Conservation (phyloP, 176 grass and related monocot genomes). For the barley (Hordeum vulgare) region DNA sequence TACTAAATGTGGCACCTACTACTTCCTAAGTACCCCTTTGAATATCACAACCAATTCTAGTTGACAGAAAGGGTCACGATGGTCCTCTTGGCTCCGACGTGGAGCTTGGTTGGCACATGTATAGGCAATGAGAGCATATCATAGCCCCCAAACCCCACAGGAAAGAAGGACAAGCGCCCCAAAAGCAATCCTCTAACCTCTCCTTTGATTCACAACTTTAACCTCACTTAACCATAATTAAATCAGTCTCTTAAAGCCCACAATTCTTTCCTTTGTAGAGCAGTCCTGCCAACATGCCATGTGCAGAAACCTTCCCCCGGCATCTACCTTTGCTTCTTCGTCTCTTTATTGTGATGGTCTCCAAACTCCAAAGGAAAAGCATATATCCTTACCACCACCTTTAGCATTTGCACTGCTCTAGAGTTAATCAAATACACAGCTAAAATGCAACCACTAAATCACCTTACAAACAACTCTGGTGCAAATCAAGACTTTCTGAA, state of each 20-base stretch:
- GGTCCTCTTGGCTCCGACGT: conserved; percentile 18
- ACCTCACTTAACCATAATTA: neutral
- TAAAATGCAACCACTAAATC: neutral
- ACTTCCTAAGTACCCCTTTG: neutral
- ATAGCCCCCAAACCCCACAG: conserved; percentile 36
- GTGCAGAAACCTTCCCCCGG: conserved; percentile 33
- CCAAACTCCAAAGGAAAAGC: conserved; percentile 48
- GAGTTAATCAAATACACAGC: neutral
- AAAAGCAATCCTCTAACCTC: conserved; percentile 29
- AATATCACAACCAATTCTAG: neutral
- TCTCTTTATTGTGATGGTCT: conserved; percentile 28
- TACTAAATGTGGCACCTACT: conserved; percentile 13
- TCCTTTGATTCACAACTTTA: neutral
- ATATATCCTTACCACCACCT: conserved; percentile 16
- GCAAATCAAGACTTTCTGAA: neutral
- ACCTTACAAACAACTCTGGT: conserved; percentile 2
- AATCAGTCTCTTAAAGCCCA: conserved; percentile 23
- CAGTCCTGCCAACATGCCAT: conserved; percentile 52
- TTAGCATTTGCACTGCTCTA: neutral
- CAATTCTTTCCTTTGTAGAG: conserved; percentile 41
- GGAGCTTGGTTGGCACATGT: conserved; percentile 26
- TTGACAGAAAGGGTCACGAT: neutral
- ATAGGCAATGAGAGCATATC: conserved; percentile 25
- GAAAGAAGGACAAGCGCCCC: neutral
- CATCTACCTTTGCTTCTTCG: conserved; percentile 38